Conservation (phyloP, 2,329 filamentous ascomycete genomes). For the Penicillium sp. region DNA sequence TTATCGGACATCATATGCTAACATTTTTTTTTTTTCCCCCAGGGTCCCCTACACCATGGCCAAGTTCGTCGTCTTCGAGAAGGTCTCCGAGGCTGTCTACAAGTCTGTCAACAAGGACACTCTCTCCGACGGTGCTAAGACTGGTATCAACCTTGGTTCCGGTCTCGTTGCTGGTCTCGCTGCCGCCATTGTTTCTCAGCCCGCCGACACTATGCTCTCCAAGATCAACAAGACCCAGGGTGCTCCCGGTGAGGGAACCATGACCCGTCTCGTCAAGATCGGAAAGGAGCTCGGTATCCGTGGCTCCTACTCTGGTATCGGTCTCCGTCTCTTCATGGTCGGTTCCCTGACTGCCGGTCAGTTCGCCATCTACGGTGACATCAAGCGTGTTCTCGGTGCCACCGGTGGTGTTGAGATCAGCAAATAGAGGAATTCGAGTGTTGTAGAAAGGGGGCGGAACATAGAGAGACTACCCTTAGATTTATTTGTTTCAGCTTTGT, state of each 20-base stretch:
- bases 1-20: background rate
- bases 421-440: conserved; percentile 37
- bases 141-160: conserved; percentile 77
- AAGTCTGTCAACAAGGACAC: conserved; percentile 66
- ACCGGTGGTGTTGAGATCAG: conserved; percentile 72
- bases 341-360: conserved; percentile 75
- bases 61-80: conserved; percentile 94
- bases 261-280: conserved; percentile 80
- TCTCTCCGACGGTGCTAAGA: conserved; percentile 68
- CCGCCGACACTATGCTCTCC: conserved; percentile 88
- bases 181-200: conserved; percentile 82
- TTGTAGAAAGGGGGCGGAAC: conserved; percentile 20
- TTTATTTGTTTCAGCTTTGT: conserved; percentile 24
- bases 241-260: conserved; percentile 79
- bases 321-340: conserved; percentile 55
- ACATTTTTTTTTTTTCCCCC: background rate
- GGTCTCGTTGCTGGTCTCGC: conserved; percentile 85
- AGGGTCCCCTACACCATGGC: conserved; percentile 91
- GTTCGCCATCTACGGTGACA: conserved; percentile 82
- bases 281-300: conserved; percentile 77
- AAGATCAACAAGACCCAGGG: conserved; percentile 97
- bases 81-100: conserved; percentile 75
- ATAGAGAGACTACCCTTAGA: conserved; percentile 28
- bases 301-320: conserved; percentile 77
- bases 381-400: conserved; percentile 69